Conservation (phyloP, 163 green algal species). For the Coccomyxa subellipsoidea region DNA sequence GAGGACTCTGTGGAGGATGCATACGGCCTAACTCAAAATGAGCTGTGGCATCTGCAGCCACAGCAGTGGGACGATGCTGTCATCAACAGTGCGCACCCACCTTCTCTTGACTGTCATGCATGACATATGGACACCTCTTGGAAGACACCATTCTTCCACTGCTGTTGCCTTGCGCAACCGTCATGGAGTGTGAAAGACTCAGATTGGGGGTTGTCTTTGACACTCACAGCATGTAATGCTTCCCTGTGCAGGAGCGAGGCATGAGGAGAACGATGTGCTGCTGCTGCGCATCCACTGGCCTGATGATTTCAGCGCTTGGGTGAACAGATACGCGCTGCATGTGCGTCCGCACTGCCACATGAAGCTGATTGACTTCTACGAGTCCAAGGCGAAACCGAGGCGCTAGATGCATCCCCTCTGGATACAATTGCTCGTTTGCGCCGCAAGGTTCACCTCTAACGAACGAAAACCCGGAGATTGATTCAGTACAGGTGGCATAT, state of each 20-base stretch:
- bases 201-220: no score
- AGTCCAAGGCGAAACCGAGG: neutral
- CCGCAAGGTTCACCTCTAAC: no score
- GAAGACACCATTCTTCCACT: no score
- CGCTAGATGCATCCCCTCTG: neutral
- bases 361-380: slow-evolving; percentile 12
- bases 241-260: neutral
- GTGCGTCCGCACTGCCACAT: neutral
- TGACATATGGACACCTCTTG: no score
- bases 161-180: no score
- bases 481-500: no score
- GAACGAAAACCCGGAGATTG: no score
- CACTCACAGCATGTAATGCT: neutral
- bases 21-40: neutral
- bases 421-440: no score
- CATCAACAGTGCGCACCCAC: neutral
- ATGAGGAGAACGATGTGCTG: neutral
- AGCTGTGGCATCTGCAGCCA: neutral
- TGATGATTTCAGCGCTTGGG: neutral
- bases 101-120: no score
- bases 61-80: neutral
- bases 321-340: slow-evolving; percentile 12
- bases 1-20: neutral
- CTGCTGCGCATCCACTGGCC: neutral
- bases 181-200: no score